A percentile compares a stretch with the other conserved stretches of the same genome.
phyloP scores from a whole-genome alignment of 139 green algal genomes.

The Dunaliella sp. region DNA sequence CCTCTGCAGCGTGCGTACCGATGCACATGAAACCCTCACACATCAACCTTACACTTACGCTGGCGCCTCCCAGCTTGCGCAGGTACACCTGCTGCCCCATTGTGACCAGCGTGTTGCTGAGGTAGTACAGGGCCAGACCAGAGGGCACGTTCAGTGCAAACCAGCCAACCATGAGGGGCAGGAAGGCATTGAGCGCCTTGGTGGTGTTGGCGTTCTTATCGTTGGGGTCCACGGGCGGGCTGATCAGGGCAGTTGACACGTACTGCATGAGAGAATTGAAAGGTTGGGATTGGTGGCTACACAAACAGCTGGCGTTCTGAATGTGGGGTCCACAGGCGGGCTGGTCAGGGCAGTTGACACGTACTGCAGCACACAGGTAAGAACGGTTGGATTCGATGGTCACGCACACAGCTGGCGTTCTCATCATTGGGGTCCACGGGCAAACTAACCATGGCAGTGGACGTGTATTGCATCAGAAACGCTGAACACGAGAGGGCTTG shows the following conservation, averaged over 20 bases:
- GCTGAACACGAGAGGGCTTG: too few relatives aligned
- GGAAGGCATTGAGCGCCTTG: slow-evolving; percentile 36
- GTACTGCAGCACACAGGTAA: slow-evolving; percentile 33
- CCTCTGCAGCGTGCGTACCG: too few relatives aligned
- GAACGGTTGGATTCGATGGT: too few relatives aligned
- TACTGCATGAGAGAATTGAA: too few relatives aligned
- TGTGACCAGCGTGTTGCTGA: slow-evolving; percentile 81
- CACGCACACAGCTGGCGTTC: too few relatives aligned
- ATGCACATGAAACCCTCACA: not conserved
- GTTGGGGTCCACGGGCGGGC: slow-evolving; percentile 62
- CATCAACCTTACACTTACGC: slow-evolving; percentile 21
- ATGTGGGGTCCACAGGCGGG: slow-evolving; percentile 53
- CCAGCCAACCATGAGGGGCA: slow-evolving; percentile 88
- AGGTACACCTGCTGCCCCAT: slow-evolving; percentile 58
- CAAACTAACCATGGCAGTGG: too few relatives aligned
- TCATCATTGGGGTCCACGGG: too few relatives aligned
- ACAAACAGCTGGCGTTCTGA: not conserved
- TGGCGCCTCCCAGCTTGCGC: slow-evolving; percentile 79
- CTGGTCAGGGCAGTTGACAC: slow-evolving; percentile 43
- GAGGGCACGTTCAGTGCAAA: slow-evolving; percentile 87
- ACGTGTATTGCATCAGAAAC: too few relatives aligned
- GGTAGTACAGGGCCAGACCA: slow-evolving; percentile 89
- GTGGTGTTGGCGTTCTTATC: slow-evolving; percentile 61
- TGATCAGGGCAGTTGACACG: slow-evolving; percentile 41
- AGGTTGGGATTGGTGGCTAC: too few relatives aligned